These are phyloP conservation scores for Apiospora arundinis DNA, from an alignment of 2,329 filamentous ascomycete species.

Conservation along the genomic window DNA sequence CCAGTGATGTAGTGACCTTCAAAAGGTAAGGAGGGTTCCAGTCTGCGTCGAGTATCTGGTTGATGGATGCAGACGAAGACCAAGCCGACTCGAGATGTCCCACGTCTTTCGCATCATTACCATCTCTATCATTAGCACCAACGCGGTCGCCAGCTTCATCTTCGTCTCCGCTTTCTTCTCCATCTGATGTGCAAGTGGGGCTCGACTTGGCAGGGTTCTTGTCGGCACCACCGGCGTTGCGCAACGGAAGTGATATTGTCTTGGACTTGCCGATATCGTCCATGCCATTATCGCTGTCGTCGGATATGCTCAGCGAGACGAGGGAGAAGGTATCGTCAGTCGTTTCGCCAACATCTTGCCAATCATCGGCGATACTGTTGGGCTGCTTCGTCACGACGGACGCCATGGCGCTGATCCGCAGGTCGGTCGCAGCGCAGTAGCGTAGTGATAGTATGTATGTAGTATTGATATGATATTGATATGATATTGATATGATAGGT, in stretches of 20 bases:
- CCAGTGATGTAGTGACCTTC: constrained; percentile 22
- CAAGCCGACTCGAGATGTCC: background rate
- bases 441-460: background rate
- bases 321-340: constrained; percentile 33
- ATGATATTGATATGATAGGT: background rate
- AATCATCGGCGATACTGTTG: constrained; percentile 33
- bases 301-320: constrained; percentile 33
- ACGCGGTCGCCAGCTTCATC: background rate
- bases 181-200: constrained; percentile 6
- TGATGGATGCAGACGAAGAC: background rate
- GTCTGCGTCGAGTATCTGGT: constrained; percentile 22
- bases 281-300: constrained; percentile 27
- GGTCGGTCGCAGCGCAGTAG: background rate
- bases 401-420: background rate
- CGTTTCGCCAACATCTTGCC: constrained; percentile 34
- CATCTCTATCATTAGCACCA: background rate
- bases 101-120: no score
- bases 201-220: background rate
- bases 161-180: background rate
- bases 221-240: background rate
- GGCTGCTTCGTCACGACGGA: background rate
- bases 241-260: background rate
- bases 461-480: background rate
- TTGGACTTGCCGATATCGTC: background rate
- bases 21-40: constrained; percentile 23